A percentile compares a stretch with the other conserved stretches of the same genome.
Conservation (phyloP, 139 green algal genomes). For the Coccomyxa sp. region DNA sequence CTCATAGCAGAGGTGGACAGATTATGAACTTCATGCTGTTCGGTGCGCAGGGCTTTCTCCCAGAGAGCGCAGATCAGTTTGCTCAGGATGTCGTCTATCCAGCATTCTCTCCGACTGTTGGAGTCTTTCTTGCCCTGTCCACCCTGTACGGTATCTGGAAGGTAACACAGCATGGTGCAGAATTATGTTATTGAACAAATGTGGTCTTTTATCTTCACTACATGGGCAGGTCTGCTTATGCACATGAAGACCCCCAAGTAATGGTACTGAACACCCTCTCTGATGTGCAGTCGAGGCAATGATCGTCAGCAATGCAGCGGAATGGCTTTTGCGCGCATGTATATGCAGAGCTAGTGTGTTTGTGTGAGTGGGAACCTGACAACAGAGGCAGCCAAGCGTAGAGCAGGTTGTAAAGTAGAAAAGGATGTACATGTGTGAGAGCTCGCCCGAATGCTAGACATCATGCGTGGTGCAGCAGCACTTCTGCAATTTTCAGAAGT, state of each 20-base stretch:
- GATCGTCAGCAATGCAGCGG: neutral
- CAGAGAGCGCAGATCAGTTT: slow-evolving; percentile 46
- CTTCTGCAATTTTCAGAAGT: too few relatives aligned
- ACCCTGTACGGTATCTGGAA: slow-evolving; percentile 60
- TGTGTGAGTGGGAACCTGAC: too few relatives aligned
- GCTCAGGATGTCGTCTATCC: slow-evolving; percentile 40
- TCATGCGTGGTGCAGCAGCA: too few relatives aligned
- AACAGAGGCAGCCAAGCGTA: too few relatives aligned
- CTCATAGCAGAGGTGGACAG: too few relatives aligned
- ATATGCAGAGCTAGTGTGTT: too few relatives aligned
- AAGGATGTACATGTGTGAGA: too few relatives aligned
- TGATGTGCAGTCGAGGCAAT: neutral
- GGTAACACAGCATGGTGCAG: slow-evolving; percentile 9
- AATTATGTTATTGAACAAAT: neutral
- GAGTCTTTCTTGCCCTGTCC: slow-evolving; percentile 43
- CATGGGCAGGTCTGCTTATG: neutral
- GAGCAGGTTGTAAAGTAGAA: too few relatives aligned
- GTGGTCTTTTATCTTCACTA: neutral
- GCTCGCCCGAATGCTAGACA: too few relatives aligned
- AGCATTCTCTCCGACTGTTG: slow-evolving; percentile 51
- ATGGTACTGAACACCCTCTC: neutral
- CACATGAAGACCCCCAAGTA: neutral
- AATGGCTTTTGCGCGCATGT: too few relatives aligned
- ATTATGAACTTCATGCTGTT: neutral
- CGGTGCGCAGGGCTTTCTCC: slow-evolving; percentile 52